Conservation (phyloP, 352 stramenopile species). For the Thalassiosira allenii region DNA sequence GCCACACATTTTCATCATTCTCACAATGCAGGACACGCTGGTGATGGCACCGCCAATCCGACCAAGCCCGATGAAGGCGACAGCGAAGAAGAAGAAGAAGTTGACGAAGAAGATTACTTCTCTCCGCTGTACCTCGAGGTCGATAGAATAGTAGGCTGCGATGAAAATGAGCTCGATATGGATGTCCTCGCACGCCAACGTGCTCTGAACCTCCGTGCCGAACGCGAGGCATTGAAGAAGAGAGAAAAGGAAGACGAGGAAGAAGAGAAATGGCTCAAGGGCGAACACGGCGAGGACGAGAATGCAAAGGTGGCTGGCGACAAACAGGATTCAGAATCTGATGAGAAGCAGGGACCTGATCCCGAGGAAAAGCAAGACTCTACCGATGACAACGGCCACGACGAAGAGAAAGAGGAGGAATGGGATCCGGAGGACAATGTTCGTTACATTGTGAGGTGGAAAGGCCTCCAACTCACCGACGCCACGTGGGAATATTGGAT, state of each 20-base stretch:
- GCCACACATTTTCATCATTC: slow-evolving; percentile 55
- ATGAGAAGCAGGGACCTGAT: slow-evolving; percentile 2
- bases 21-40: slow-evolving; percentile 22
- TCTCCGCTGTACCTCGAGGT: slow-evolving; percentile 74
- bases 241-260: slow-evolving; percentile 64
- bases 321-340: not conserved
- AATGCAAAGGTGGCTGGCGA: slow-evolving; percentile 10
- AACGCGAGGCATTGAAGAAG: slow-evolving; percentile 64
- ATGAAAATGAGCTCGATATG: slow-evolving; percentile 85
- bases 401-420: slow-evolving; percentile 59
- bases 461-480: slow-evolving; percentile 83
- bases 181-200: slow-evolving; percentile 80
- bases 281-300: slow-evolving; percentile 48
- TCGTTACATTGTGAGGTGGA: slow-evolving; percentile 86
- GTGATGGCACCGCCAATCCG: slow-evolving; percentile 18
- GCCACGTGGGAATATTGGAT: slow-evolving; percentile 87
- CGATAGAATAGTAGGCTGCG: slow-evolving; percentile 81
- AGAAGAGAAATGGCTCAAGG: slow-evolving; percentile 71
- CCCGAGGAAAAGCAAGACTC: too few relatives aligned
- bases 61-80: slow-evolving; percentile 24
- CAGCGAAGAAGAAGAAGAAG: slow-evolving; percentile 30
- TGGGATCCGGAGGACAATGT: slow-evolving; percentile 88
- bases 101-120: slow-evolving; percentile 78
- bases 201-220: slow-evolving; percentile 71
- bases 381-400: too few relatives aligned